Evolutionary conservation across 139 green algal species (phyloP), one percentile per base, ranked within the genome.

Genomic region (Tetraselmis striata): DNA sequence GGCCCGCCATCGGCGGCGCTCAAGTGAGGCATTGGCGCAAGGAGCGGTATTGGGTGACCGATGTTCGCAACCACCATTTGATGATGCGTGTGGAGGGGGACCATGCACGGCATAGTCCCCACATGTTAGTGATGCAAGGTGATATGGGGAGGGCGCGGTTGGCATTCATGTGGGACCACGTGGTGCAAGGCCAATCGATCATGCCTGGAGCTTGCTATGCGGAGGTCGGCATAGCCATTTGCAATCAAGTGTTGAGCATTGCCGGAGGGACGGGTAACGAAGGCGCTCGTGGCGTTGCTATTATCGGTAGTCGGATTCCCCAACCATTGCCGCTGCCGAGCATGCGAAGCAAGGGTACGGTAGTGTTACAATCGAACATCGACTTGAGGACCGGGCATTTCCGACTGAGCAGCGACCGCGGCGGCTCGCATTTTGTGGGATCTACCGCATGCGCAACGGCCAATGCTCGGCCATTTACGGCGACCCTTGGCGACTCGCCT

Each of bases 121-220:
- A n/a, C n/a, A n/a, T n/a, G n/a, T n/a, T n/a, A 18, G 18, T 67
- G 45, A 25, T 67, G 45, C 5, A 67, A 18, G 45, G 45, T 18
- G 18, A 18, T 18, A 67, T 67, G 18, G 45, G 11, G 25, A 77
- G 45, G 32, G 2, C 18, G 31, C 26, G 24, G 81, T 31, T 90
- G 0, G 83, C 85, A 1, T 96, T 88, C 81, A 75, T 98, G n/a
- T 83, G 83, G 74, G 87, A 98, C 30, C 94, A 98, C 81, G 67
- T 30, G 11, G 81, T 86, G 31, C 77, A 81, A 27, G 76, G 27
- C 23, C 45, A 78, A 31, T 28, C 45, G 0, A 32, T 86, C 23
- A n/a, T 86, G 11, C 83, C 83, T 23, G 83, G 83, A 1, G 79
- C 83, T 32, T 77, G 45, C 18, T 67, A 67, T 18, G 18, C 45